A percentile compares a stretch with the other conserved stretches of the same genome.
phyloP scores from a whole-genome alignment of 495 filamentous ascomycete genomes.

The Penicillium diatomitis region DNA sequence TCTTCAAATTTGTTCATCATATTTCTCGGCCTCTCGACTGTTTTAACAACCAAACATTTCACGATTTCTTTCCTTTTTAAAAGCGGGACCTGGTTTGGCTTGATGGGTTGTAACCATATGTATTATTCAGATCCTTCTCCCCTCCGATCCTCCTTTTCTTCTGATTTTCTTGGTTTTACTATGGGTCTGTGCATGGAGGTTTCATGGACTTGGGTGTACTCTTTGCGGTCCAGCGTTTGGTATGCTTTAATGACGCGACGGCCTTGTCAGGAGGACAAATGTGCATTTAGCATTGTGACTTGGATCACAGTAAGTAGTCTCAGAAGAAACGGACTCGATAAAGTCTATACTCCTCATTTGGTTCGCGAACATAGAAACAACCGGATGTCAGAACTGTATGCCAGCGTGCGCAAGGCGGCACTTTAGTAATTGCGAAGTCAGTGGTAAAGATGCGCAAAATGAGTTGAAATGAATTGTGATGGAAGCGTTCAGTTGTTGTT shows the following conservation, averaged over 20 bases:
- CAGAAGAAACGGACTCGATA: neutral
- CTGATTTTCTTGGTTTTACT: constrained; percentile 9
- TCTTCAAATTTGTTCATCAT: constrained; percentile 5
- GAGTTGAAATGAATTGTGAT: neutral
- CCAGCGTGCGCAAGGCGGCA: too few relatives aligned
- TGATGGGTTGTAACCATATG: constrained; percentile 28
- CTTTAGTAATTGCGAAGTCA: too few relatives aligned
- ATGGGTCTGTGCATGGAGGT: constrained; percentile 16
- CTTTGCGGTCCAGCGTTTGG: constrained; percentile 24
- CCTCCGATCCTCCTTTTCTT: constrained; percentile 8
- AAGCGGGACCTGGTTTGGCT: constrained; percentile 18
- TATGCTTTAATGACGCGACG: constrained; percentile 20
- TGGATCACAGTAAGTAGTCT: constrained; percentile 2
- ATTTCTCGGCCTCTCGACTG: constrained; percentile 20
- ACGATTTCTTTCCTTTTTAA: constrained; percentile 18
- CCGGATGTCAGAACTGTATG: too few relatives aligned
- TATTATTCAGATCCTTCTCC: constrained; percentile 35
- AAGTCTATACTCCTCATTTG: neutral
- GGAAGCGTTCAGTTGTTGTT: neutral
- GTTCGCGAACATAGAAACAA: too few relatives aligned
- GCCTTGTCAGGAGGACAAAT: constrained; percentile 8
- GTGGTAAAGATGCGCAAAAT: too few relatives aligned
- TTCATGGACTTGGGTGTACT: constrained; percentile 20
- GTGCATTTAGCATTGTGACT: constrained; percentile 11
- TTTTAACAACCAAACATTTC: constrained; percentile 30